These are phyloP conservation scores for Coemansia sp. DNA, from an alignment of 192 early-diverging fungal genomes.

Conservation along the genomic window DNA sequence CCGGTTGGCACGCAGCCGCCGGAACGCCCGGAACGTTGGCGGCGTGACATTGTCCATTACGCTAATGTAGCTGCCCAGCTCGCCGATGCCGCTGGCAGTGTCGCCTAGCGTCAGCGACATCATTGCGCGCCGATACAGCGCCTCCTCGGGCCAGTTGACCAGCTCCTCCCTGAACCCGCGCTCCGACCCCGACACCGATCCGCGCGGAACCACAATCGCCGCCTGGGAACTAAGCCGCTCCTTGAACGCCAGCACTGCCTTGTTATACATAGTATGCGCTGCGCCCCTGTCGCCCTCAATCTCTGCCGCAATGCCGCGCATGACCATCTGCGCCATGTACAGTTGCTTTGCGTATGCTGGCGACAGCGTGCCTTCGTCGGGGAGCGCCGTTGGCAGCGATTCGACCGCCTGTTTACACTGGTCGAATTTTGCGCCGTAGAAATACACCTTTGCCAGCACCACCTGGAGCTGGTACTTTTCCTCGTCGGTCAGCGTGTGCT, in stretches of 20 bases:
- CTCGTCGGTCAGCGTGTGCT: constrained; percentile 29
- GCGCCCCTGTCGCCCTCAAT: constrained; percentile 32
- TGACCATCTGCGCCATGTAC: constrained; percentile 53
- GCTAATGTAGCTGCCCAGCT: constrained; percentile 43
- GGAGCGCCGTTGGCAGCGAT: constrained; percentile 28
- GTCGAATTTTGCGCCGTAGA: constrained; percentile 52
- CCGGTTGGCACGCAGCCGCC: constrained; percentile 54
- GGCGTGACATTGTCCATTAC: constrained; percentile 45
- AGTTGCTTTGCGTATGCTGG: constrained; percentile 61
- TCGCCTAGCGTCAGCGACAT: constrained; percentile 34
- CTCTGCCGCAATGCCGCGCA: constrained; percentile 52
- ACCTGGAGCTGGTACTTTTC: constrained; percentile 42
- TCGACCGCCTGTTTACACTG: constrained; percentile 30
- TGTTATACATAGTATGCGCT: constrained; percentile 55
- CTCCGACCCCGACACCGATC: constrained; percentile 10
- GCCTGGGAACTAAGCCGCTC: constrained; percentile 22
- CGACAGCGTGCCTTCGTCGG: constrained; percentile 40
- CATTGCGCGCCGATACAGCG: constrained; percentile 62
- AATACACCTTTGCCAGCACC: constrained; percentile 58
- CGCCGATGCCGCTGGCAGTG: constrained; percentile 1
- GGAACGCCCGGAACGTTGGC: constrained; percentile 46
- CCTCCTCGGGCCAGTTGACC: constrained; percentile 64
- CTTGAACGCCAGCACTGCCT: constrained; percentile 35
- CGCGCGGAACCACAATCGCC: constrained; percentile 41
- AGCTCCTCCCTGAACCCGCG: constrained; percentile 51